Conservation (phyloP, 2,329 filamentous ascomycete species). For the Pyricularia sp. region DNA sequence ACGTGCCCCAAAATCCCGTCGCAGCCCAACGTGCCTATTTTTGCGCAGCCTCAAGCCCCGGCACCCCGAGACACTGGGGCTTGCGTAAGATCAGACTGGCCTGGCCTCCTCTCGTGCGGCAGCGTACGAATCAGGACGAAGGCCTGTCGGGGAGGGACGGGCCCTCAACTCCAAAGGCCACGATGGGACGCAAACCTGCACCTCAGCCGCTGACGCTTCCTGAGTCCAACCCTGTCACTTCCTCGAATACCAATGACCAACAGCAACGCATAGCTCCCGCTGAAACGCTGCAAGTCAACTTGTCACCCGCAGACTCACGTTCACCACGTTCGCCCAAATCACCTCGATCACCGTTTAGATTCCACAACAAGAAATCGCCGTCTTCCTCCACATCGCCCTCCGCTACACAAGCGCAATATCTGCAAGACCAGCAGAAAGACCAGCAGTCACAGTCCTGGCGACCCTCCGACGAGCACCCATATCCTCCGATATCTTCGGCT, state of each 20-base stretch:
- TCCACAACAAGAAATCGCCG: slow-evolving; percentile 25
- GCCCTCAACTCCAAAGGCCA: slow-evolving; percentile 9
- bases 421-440: slow-evolving; percentile 1
- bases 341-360: slow-evolving; percentile 33
- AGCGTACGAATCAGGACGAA: slow-evolving; percentile 20
- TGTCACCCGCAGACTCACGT: slow-evolving; percentile 26
- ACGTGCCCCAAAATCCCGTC: slow-evolving; percentile 12
- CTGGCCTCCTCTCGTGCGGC: slow-evolving; percentile 22
- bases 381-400: not conserved
- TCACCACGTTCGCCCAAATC: slow-evolving; percentile 37
- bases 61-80: slow-evolving; percentile 23
- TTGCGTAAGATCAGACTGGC: slow-evolving; percentile 17
- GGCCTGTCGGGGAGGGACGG: not conserved
- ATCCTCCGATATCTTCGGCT: slow-evolving; percentile 19
- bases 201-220: slow-evolving; percentile 48
- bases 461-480: slow-evolving; percentile 15
- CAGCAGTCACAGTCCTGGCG: slow-evolving; percentile 13
- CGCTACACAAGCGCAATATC: slow-evolving; percentile 8
- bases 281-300: slow-evolving; percentile 22
- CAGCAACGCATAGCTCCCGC: slow-evolving; percentile 12
- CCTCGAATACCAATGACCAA: slow-evolving; percentile 19
- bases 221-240: slow-evolving; percentile 19
- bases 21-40: slow-evolving; percentile 24
- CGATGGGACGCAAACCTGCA: slow-evolving; percentile 49
- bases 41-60: slow-evolving; percentile 15